These are phyloP conservation scores for Coemansia sp. DNA, from an alignment of 192 early-diverging fungal genomes.

Conservation along the genomic window DNA sequence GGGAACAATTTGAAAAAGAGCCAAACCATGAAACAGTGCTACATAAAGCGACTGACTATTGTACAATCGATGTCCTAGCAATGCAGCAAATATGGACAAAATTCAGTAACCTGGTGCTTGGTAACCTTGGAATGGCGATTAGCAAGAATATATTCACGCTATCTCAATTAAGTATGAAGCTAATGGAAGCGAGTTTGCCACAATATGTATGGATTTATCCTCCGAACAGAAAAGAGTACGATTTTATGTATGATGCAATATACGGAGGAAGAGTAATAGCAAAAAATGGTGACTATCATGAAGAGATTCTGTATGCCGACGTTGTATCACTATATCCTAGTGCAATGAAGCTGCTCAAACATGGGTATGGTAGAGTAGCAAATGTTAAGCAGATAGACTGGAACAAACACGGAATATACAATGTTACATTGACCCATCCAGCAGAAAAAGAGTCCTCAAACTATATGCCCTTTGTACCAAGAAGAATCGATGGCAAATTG, in stretches of 20 bases:
- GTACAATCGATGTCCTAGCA: not conserved
- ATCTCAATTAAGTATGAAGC: not conserved
- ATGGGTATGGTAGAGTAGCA: not conserved
- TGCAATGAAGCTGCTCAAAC: not conserved
- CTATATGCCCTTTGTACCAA: slow-evolving; percentile 1
- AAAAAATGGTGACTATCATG: slow-evolving; percentile 1
- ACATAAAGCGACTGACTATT: not conserved
- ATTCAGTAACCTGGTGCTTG: not conserved
- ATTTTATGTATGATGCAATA: not conserved
- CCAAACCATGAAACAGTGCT: not conserved
- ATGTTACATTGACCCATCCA: not conserved
- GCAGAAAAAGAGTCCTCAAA: not conserved
- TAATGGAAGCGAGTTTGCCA: not conserved
- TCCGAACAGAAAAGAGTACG: not conserved
- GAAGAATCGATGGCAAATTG: not conserved
- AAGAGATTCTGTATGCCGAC: slow-evolving; percentile 1
- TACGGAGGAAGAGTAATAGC: not conserved
- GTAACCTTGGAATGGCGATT: not conserved
- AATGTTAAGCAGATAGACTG: not conserved
- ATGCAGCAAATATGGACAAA: slow-evolving; percentile 6
- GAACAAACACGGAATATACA: slow-evolving; percentile 1
- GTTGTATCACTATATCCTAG: not conserved
- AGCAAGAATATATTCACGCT: slow-evolving; percentile 2
- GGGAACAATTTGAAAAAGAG: not conserved
- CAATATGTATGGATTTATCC: not conserved